Conservation (phyloP, 306 rosid species). For the Dryas octopetala region DNA sequence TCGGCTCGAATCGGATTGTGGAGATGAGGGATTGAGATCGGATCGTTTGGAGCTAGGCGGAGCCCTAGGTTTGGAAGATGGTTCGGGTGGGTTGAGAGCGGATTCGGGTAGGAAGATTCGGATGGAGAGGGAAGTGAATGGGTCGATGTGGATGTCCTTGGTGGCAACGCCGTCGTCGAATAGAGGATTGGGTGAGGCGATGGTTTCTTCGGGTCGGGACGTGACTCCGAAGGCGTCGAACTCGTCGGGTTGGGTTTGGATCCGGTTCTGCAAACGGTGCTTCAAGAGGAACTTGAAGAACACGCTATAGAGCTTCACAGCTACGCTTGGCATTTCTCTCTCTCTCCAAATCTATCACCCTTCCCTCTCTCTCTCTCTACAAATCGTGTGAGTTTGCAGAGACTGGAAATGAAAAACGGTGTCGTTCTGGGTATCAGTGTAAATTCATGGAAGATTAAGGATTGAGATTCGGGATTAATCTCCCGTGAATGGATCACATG, state of each 20-base stretch:
- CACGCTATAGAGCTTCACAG: constrained; percentile 92
- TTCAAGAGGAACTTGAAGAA: constrained; percentile 95
- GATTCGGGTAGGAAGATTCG: constrained; percentile 95
- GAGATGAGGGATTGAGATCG: constrained; percentile 36
- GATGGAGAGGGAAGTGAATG: constrained; percentile 68
- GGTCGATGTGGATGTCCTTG: constrained; percentile 88
- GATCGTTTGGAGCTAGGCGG: constrained; percentile 17
- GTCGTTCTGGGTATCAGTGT: constrained; percentile 11
- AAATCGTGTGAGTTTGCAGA: constrained; percentile 8
- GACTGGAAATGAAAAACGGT: constrained; percentile 20
- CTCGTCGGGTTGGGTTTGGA: constrained; percentile 60
- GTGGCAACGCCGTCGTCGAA: constrained; percentile 92
- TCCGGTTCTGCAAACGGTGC: constrained; percentile 86
- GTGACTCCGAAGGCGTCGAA: constrained; percentile 69
- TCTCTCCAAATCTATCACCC: too few relatives aligned
- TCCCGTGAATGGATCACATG: constrained; percentile 9
- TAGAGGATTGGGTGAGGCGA: constrained; percentile 65
- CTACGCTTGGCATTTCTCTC: constrained; percentile 76
- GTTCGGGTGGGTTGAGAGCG: constrained; percentile 61
- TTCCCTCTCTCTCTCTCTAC: constrained; percentile 8
- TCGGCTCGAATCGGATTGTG: constrained; percentile 17
- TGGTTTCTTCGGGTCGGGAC: constrained; percentile 79
- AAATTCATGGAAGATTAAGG: constrained; percentile 23
- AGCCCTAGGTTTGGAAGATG: constrained; percentile 39
- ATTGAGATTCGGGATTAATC: neutral